phyloP scores from a whole-genome alignment of 192 early-diverging fungal species.

The Spizellomyces sp. region DNA sequence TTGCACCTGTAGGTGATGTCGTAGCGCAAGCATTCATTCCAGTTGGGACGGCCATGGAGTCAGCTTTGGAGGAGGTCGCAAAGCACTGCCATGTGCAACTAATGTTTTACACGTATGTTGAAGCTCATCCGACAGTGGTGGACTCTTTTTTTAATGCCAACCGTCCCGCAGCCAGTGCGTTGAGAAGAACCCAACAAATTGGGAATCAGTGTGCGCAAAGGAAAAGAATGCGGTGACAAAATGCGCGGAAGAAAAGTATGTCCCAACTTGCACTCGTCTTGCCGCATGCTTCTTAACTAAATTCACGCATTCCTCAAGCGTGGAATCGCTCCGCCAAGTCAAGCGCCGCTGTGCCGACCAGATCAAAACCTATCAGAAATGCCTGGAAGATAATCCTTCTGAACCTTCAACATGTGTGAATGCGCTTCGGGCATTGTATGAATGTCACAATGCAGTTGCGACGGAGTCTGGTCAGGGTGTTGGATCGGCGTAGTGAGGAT shows the following conservation, averaged over 20 bases:
- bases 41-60: conserved; percentile 3
- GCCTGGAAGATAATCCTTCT: conserved; percentile 15
- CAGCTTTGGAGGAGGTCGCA: conserved; percentile 28
- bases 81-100: conserved; percentile 30
- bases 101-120: conserved; percentile 25
- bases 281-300: neutral
- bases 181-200: conserved; percentile 27
- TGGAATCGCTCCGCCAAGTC: conserved; percentile 16
- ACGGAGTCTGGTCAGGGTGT: no score
- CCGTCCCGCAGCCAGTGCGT: conserved; percentile 25
- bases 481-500: no score
- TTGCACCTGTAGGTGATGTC: no score
- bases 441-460: conserved; percentile 27
- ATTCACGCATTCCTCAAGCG: conserved; percentile 5
- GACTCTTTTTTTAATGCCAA: neutral
- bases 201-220: conserved; percentile 24
- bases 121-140: neutral
- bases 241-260: conserved; percentile 38
- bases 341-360: conserved; percentile 20
- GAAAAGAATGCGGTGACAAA: conserved; percentile 33
- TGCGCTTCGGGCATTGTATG: conserved; percentile 28
- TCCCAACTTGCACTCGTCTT: neutral
- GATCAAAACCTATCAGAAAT: conserved; percentile 21
- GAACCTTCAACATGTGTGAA: conserved; percentile 22
- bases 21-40: no score